Percentiles rank a stretch among this genome's conserved stretches.
phyloP scores from a whole-genome alignment of 495 filamentous ascomycete genomes.

The Peziza echinospora region DNA sequence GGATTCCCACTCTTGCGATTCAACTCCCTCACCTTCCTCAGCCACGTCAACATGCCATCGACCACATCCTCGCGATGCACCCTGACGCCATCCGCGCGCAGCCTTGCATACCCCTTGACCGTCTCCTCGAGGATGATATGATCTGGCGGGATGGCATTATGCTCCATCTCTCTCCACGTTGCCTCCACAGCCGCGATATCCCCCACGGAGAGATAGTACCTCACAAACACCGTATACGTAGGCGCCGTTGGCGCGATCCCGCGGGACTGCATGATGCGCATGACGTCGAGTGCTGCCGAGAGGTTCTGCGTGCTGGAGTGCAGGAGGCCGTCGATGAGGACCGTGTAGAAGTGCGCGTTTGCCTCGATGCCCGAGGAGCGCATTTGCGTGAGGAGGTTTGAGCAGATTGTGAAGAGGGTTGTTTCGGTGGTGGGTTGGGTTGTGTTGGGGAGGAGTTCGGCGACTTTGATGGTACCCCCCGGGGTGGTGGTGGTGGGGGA shows the following conservation, averaged over 20 bases:
- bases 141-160: slow-evolving; percentile 26
- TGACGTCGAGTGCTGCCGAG: slow-evolving; percentile 32
- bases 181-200: slow-evolving; percentile 34
- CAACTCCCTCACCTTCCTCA: neutral
- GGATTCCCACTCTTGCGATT: no score
- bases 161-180: slow-evolving; percentile 25
- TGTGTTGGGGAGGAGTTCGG: slow-evolving; percentile 14
- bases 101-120: slow-evolving; percentile 36
- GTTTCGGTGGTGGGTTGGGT: neutral
- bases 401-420: slow-evolving; percentile 14
- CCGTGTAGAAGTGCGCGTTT: slow-evolving; percentile 37
- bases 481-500: neutral
- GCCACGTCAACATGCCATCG: neutral
- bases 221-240: slow-evolving; percentile 49
- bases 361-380: slow-evolving; percentile 29
- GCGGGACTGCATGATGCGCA: slow-evolving; percentile 34
- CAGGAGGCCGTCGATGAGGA: slow-evolving; percentile 41
- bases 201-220: slow-evolving; percentile 36
- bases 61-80: neutral
- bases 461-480: slow-evolving; percentile 1
- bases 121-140: slow-evolving; percentile 44
- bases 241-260: slow-evolving; percentile 32
- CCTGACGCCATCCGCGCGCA: neutral
- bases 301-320: slow-evolving; percentile 21
- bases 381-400: slow-evolving; percentile 30